Evolutionary conservation across 1,284 basidiomycete genomes (phyloP), one percentile per base, ranked within the genome.

Genomic region (Chalciporus sp.): DNA sequence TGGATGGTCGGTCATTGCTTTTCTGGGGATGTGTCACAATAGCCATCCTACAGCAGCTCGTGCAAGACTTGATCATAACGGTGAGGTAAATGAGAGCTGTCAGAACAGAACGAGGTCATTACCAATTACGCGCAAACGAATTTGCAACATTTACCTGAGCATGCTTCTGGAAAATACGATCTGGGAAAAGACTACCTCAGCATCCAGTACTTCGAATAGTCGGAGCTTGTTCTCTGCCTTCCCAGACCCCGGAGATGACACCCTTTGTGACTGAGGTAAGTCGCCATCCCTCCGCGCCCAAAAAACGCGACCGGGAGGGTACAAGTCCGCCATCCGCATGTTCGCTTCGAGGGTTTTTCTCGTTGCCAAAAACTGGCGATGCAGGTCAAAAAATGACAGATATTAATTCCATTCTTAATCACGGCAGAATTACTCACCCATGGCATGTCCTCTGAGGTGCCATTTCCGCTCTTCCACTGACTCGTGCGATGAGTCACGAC

Each of bases 261-360:
- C 11, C 51, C 65, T 65, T 53, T 65, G 70, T 3, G 80, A 73
- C 7, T 79, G 78, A 56, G 83, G 80, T 26, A 89, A 66, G 65
- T 90, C 86, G 28, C 80, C 80, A 51, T 88, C 82, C 50, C 85
- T 79, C 62, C 92, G 75, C 5, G 86, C 88, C 86, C 90, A 92
- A 33, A 91, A 76, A 10, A 93, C 84, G 7, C 86, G 80, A 1
- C 92, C 92, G 0, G 91, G 88, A 4, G 92, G 92, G 62, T 83
- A 92, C 63, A 92, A 79, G 62, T 86, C 81, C 7, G 83, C 75
- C 73, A 81, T 83, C 49, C 83, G 82, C 91, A 94, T 93, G 58
- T 90, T 92, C 26, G 90, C 91, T 68, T 93, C 90, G 0, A 94
- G 77, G 4, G 90, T 91, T 75, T 90, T 92, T 28, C 92, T 81